A percentile compares a stretch with the other conserved stretches of the same genome.
Conservation (phyloP, 192 early-diverging fungal species). For the Neocallimastix lanati region DNA sequence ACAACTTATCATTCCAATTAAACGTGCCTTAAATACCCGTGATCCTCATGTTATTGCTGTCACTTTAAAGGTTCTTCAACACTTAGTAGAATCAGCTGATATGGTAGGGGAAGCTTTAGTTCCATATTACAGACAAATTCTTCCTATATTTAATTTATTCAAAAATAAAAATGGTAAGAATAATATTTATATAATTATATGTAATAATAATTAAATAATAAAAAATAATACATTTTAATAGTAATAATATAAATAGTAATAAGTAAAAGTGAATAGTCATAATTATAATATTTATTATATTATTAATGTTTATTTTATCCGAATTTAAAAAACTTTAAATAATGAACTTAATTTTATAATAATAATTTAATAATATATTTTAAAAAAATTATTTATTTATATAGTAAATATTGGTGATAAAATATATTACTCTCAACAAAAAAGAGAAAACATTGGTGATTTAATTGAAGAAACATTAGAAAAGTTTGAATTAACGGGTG, state of each 20-base stretch:
- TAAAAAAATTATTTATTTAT: slow-evolving; percentile 1
- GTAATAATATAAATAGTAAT: no score
- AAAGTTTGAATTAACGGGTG: slow-evolving; percentile 42
- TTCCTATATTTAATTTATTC: slow-evolving; percentile 43
- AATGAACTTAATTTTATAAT: no score
- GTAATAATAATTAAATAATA: background rate
- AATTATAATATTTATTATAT: no score
- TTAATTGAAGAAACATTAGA: slow-evolving; percentile 44
- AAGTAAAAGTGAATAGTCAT: no score
- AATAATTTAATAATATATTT: no score
- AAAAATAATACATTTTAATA: no score
- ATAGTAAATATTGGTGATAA: slow-evolving; percentile 41
- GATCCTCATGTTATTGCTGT: slow-evolving; percentile 43
- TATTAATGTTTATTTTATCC: no score
- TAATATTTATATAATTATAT: background rate
- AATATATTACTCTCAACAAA: slow-evolving; percentile 47
- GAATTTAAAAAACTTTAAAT: no score
- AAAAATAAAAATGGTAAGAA: slow-evolving; percentile 40
- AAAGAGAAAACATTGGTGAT: slow-evolving; percentile 45
- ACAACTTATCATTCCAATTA: slow-evolving; percentile 44
- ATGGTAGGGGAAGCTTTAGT: slow-evolving; percentile 47
- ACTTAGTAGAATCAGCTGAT: slow-evolving; percentile 41
- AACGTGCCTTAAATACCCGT: slow-evolving; percentile 42
- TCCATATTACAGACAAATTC: slow-evolving; percentile 40
- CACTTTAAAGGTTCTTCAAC: slow-evolving; percentile 38